Evolutionary conservation across 495 filamentous ascomycete genomes (phyloP).

Genomic region (Hypoxylon intermedium): DNA sequence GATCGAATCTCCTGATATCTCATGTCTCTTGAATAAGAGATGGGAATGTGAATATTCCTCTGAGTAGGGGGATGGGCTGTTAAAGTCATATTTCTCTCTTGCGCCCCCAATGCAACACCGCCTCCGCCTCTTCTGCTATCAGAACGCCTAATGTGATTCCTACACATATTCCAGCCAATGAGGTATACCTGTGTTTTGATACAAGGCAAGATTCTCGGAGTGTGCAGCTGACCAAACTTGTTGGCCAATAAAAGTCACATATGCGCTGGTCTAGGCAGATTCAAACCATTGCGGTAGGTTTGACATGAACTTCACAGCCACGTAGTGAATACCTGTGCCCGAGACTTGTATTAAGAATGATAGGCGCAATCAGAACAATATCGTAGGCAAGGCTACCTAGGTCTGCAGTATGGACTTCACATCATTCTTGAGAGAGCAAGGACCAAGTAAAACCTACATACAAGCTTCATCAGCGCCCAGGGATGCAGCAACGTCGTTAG

Average conservation of each 20-base stretch:
- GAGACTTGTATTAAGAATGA: no score
- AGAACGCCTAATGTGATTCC: background rate
- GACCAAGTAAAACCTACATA: no score
- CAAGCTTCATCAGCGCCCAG: background rate
- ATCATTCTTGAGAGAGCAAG: no score
- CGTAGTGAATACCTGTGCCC: no score
- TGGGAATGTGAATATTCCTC: background rate
- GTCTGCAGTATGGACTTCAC: no score
- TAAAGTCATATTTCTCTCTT: background rate
- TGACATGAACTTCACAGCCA: no score
- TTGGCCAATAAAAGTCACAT: background rate
- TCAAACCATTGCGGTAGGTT: no score
- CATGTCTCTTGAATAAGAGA: background rate
- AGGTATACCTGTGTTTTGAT: no score
- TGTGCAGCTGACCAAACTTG: background rate
- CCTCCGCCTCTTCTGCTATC: background rate
- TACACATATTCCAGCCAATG: slow-evolving; percentile 3
- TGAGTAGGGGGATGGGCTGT: no score
- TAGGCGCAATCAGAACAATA: no score
- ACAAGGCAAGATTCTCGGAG: no score
- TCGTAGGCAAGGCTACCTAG: no score
- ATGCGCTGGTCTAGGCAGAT: background rate
- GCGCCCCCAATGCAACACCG: slow-evolving; percentile 1
- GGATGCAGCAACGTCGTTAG: background rate
- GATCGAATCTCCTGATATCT: background rate